phyloP scores from a whole-genome alignment of 225 moss, liverwort and hornwort species.

The Bryoerythrophyllum caledonicum region DNA sequence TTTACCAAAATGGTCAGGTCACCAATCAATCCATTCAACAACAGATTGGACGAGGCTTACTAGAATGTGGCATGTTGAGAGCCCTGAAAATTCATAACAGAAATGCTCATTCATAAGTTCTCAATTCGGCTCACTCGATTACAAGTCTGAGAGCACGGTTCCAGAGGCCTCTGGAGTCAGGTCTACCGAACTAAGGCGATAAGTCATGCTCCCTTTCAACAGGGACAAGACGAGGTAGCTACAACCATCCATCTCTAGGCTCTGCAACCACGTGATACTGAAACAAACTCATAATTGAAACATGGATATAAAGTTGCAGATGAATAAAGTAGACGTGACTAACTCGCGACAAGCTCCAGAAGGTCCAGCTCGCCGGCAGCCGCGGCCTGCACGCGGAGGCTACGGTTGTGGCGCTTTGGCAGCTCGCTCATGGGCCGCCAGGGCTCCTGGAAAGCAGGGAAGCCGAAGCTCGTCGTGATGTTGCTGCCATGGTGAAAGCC shows the following conservation, averaged over 20 bases:
- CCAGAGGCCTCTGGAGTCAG: background rate
- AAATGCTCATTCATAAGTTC: background rate
- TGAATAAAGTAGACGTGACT: background rate
- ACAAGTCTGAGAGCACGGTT: background rate
- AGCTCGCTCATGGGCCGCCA: conserved; percentile 15
- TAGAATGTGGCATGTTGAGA: background rate
- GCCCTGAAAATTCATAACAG: background rate
- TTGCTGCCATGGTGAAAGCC: background rate
- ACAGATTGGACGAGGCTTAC: background rate
- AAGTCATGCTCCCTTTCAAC: background rate
- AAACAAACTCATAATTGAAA: background rate
- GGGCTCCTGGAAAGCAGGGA: conserved; percentile 5
- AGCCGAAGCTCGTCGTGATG: conserved; percentile 4
- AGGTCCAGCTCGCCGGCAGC: conserved; percentile 29
- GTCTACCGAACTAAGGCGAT: background rate
- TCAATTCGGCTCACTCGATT: background rate
- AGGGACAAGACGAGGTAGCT: background rate
- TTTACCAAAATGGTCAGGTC: background rate
- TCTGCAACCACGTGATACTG: background rate
- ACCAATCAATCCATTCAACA: background rate
- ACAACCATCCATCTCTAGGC: background rate
- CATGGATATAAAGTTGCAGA: too few species aligned
- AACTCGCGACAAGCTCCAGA: conserved; percentile 33
- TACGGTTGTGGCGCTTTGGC: background rate
- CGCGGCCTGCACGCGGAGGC: conserved; percentile 3